These are phyloP conservation scores for Podaxis sp. DNA, from an alignment of 768 basidiomycete genomes.

Conservation along the genomic window DNA sequence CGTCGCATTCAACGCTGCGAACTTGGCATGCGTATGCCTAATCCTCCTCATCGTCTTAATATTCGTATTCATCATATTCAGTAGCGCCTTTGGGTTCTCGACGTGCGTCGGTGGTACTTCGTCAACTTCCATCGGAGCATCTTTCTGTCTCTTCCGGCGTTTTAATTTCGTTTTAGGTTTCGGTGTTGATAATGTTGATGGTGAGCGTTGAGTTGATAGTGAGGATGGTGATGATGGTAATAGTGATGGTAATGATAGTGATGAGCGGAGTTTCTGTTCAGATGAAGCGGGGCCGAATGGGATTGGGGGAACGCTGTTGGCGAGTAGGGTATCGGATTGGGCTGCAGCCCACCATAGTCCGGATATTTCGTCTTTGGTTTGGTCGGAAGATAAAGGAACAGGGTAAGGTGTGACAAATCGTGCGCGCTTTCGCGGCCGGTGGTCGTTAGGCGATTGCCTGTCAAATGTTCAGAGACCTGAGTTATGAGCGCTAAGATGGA, in stretches of 20 bases:
- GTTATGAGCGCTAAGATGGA: not conserved
- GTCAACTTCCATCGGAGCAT: not conserved
- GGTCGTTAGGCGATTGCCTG: constrained; percentile 25
- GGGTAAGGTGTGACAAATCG: constrained; percentile 44
- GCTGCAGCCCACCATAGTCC: constrained; percentile 78
- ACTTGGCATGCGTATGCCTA: constrained; percentile 69
- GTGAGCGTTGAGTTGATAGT: not conserved
- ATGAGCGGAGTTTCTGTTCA: constrained; percentile 11
- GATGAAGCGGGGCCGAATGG: constrained; percentile 38
- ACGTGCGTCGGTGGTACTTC: constrained; percentile 12
- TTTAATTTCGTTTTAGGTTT: constrained; percentile 13
- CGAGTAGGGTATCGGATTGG: constrained; percentile 57
- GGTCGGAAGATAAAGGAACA: constrained; percentile 32
- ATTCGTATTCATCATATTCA: constrained; percentile 74
- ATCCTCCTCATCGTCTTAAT: constrained; percentile 73
- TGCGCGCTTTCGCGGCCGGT: constrained; percentile 61
- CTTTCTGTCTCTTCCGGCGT: constrained; percentile 14
- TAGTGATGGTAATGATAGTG: not conserved
- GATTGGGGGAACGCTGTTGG: constrained; percentile 61
- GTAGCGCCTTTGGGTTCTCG: constrained; percentile 45
- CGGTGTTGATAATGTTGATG: not conserved
- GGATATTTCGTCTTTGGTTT: constrained; percentile 37
- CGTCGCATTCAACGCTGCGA: constrained; percentile 51
- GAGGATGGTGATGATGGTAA: not conserved
- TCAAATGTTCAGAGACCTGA: not conserved